These are phyloP conservation scores for Vicia sativa DNA, from an alignment of 306 rosid species.

Conservation along the genomic window DNA sequence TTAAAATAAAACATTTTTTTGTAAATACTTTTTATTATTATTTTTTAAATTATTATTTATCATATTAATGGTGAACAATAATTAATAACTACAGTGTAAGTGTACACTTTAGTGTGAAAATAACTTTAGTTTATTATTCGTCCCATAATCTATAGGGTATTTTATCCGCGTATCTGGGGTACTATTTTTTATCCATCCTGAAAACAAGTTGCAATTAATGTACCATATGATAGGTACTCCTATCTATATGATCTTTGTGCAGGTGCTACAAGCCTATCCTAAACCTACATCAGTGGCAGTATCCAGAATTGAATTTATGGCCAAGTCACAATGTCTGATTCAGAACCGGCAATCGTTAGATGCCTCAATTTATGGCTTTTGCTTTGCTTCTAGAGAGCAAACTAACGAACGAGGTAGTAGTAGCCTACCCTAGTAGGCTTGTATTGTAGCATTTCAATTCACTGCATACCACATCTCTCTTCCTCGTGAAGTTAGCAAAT, in stretches of 20 bases:
- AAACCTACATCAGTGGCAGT: constrained; percentile 26
- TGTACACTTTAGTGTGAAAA: too few species aligned
- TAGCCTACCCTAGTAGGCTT: neutral
- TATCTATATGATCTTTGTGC: constrained; percentile 41
- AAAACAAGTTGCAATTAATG: constrained; percentile 36
- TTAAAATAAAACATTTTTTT: too few species aligned
- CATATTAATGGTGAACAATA: too few species aligned
- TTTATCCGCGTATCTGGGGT: too few species aligned
- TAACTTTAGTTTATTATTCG: too few species aligned
- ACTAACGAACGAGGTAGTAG: constrained; percentile 6
- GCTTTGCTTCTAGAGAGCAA: constrained; percentile 24
- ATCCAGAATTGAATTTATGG: constrained; percentile 22
- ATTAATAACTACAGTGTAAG: too few species aligned
- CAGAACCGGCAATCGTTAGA: constrained; percentile 20
- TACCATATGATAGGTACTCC: neutral
- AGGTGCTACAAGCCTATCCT: constrained; percentile 45
- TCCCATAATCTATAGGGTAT: too few species aligned
- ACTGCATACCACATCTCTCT: neutral
- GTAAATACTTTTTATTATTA: too few species aligned
- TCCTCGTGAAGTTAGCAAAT: neutral
- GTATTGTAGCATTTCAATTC: neutral
- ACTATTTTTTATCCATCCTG: too few species aligned
- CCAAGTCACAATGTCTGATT: constrained; percentile 23
- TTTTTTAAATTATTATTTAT: too few species aligned
- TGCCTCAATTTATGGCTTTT: constrained; percentile 29